Evolutionary conservation across 345 rosid species (phyloP), one percentile per base, ranked within the genome.

Genomic region (Clausena lansium): DNA sequence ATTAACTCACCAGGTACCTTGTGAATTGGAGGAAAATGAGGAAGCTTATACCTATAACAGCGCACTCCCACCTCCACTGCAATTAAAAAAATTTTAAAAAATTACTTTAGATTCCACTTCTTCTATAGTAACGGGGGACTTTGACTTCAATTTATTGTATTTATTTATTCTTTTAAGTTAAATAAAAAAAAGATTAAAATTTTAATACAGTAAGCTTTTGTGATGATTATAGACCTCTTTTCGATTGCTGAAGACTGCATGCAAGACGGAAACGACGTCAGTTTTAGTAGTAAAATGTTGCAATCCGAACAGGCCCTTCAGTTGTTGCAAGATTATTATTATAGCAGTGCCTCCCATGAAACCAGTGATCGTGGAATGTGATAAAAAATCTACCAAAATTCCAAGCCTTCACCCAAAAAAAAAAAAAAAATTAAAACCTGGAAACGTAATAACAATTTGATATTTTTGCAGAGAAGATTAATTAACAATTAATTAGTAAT

Each of bases 301-400:
- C 81, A 95, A 32, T 20, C 99, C 99, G 38, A 95, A 77, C n/a
- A 93, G 28, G 71, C 97, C 97, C 81, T 92, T 95, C 76, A 95
- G 76, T 78, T 95, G 99, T 79, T 95, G 98, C 25, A 93, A 86
- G 66, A 86, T 86, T 33, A 95, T 93, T 9, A 95, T 81, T 5
- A 87, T 77, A 1, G 99, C 98, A 1, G 98, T 93, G 54, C 98
- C 98, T 32, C 91, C 90, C 97, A 95, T 93, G 90, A 95, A 93
- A 30, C 99, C 99, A 5, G 91, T 87, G 76, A 95, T 95, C 8
- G 99, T 95, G 0, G 99, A 92, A 75, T 93, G 98, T 17, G 99
- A 89, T 78, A 95, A 64, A 81, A 95, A 93, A 80, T 95, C 99
- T 78, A 95, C 98, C 76, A 95, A 71, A 65, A 95, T 85, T 41